Evolutionary conservation across 805 yeast genomes (phyloP).

Genomic region (Clavispora asparagi): DNA sequence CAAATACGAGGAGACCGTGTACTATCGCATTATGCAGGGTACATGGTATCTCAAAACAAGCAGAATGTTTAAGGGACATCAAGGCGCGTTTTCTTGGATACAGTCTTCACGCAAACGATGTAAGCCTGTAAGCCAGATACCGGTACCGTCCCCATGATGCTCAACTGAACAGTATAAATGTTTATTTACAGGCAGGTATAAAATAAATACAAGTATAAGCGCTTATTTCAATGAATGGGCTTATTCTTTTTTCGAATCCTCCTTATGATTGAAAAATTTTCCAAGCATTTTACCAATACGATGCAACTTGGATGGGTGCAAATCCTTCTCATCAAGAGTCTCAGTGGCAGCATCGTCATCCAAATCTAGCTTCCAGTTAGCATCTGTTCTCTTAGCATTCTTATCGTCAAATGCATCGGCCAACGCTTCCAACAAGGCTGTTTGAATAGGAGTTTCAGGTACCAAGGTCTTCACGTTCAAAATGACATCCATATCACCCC

Average conservation of each 20-base stretch:
- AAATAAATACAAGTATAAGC: constrained; percentile 1
- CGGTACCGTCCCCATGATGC: too few species aligned
- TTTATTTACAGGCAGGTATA: background rate
- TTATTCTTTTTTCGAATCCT: constrained; percentile 12
- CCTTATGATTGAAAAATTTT: constrained; percentile 47
- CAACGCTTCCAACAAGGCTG: constrained; percentile 84
- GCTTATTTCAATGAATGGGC: too few species aligned
- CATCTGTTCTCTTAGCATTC: constrained; percentile 66
- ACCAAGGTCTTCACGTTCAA: constrained; percentile 66
- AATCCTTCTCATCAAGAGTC: constrained; percentile 27
- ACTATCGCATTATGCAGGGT: background rate
- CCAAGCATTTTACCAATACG: constrained; percentile 56
- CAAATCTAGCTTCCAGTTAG: constrained; percentile 32
- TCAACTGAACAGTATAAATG: background rate
- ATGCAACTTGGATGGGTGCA: constrained; percentile 48
- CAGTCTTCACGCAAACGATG: too few species aligned
- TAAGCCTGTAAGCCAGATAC: too few species aligned
- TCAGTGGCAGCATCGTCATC: constrained; percentile 10
- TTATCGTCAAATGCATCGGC: constrained; percentile 87
- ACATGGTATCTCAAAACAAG: background rate
- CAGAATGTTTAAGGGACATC: background rate
- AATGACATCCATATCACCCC: constrained; percentile 79
- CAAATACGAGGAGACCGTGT: background rate
- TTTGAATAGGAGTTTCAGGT: constrained; percentile 80
- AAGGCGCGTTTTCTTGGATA: too few species aligned